Evolutionary conservation across 768 basidiomycete species (phyloP).

Genomic region (Termitomyces sp.): DNA sequence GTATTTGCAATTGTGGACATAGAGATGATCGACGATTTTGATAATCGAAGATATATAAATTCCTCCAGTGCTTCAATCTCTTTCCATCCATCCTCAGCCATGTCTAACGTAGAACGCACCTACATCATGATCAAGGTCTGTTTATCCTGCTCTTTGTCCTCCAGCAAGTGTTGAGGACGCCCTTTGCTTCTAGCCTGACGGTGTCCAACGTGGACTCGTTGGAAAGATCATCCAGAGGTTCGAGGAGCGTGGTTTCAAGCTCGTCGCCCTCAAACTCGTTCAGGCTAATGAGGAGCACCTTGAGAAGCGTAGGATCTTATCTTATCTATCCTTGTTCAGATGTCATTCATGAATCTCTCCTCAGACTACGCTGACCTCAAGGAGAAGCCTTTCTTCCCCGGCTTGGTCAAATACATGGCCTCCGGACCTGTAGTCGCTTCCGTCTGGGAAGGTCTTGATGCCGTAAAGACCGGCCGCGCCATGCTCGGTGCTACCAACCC

Average conservation of each 20-base stretch:
- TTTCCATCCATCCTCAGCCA: conserved; percentile 29
- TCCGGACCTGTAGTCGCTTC: conserved; percentile 93
- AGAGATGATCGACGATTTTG: conserved; percentile 31
- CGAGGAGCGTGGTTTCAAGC: conserved; percentile 98
- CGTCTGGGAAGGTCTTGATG: conserved; percentile 93
- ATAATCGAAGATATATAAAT: conserved; percentile 13
- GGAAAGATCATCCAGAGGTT: conserved; percentile 95
- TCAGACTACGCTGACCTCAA: conserved; percentile 95
- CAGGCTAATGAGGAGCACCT: conserved; percentile 79
- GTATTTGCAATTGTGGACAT: conserved; percentile 34
- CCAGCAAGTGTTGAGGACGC: conserved; percentile 7
- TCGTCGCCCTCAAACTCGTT: conserved; percentile 89
- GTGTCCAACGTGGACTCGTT: conserved; percentile 93
- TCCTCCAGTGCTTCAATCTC: conserved; percentile 13
- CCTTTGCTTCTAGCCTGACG: conserved; percentile 71
- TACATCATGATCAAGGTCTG: conserved; percentile 99
- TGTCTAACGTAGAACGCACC: conserved; percentile 82
- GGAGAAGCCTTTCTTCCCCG: conserved; percentile 93
- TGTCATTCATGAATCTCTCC: conserved; percentile 8
- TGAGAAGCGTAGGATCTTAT: conserved; percentile 64
- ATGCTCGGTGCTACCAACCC: conserved; percentile 99
- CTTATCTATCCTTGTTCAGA: conserved; percentile 5
- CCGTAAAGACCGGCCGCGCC: conserved; percentile 90
- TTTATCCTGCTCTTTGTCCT: not conserved
- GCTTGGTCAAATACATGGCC: conserved; percentile 94